A percentile compares a stretch with the other conserved stretches of the same genome.
Evolutionary conservation across 2,329 filamentous ascomycete genomes (phyloP).

Genomic region (Hymenoscyphus scutula): DNA sequence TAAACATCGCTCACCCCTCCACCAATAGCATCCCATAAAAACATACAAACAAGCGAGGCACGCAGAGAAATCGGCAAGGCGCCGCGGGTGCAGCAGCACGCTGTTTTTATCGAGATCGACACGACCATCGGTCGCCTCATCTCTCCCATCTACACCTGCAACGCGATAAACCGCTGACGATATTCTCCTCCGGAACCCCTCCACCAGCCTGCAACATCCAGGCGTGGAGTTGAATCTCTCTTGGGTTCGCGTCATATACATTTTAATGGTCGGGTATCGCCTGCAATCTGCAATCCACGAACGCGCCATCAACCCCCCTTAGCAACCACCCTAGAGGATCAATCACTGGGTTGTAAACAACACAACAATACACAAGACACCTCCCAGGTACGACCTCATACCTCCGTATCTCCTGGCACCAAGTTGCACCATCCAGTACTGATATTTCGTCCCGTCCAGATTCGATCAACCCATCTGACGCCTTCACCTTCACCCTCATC

Average conservation of each 20-base stretch:
- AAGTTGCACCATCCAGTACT: slow-evolving; percentile 10
- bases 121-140: slow-evolving; percentile 8
- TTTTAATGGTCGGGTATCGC: slow-evolving; percentile 16
- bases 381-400: slow-evolving; percentile 19
- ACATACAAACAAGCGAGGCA: slow-evolving; percentile 4
- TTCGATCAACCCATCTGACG: not conserved
- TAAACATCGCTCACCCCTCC: not conserved
- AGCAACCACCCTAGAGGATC: slow-evolving; percentile 5
- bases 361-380: slow-evolving; percentile 15
- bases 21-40: slow-evolving; percentile 1
- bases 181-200: not conserved
- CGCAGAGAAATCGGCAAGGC: not conserved
- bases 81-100: not conserved
- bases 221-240: slow-evolving; percentile 5
- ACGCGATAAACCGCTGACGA: not conserved
- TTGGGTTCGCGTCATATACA: not conserved
- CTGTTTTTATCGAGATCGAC: slow-evolving; percentile 7
- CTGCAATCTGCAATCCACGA: not conserved
- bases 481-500: not conserved
- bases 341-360: slow-evolving; percentile 11
- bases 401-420: slow-evolving; percentile 16
- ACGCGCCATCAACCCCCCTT: slow-evolving; percentile 9
- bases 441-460: slow-evolving; percentile 4
- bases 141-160: not conserved
- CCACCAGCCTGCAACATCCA: slow-evolving; percentile 7